A percentile compares a stretch with the other conserved stretches of the same genome.
These are phyloP conservation scores for Russula earlei DNA, from an alignment of 768 basidiomycete genomes.

Conservation along the genomic window DNA sequence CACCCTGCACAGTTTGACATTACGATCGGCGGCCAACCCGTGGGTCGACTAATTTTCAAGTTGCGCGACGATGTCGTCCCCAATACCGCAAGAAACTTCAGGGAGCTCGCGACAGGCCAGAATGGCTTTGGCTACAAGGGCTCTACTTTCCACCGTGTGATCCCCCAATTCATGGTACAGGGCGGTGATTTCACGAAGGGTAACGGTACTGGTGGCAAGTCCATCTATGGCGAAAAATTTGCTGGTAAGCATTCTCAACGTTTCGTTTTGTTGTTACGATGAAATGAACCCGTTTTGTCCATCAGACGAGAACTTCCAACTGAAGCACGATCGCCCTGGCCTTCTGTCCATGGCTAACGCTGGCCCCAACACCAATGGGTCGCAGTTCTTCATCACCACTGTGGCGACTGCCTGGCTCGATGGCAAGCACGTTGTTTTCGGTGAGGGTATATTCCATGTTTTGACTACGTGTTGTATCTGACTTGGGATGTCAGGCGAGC, in stretches of 20 bases:
- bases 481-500: conserved; percentile 38
- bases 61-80: conserved; percentile 76
- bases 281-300: conserved; percentile 1
- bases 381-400: conserved; percentile 86
- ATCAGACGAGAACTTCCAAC: conserved; percentile 75
- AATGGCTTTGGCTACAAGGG: conserved; percentile 68
- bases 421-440: conserved; percentile 80
- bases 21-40: conserved; percentile 30
- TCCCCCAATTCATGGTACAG: conserved; percentile 82
- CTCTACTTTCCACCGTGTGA: conserved; percentile 72
- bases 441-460: conserved; percentile 28
- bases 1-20: conserved; percentile 58
- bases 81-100: conserved; percentile 74
- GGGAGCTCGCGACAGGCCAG: conserved; percentile 73
- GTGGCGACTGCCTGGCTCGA: conserved; percentile 72
- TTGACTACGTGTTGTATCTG: neutral
- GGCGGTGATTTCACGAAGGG: conserved; percentile 74
- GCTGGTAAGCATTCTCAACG: conserved; percentile 34
- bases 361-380: conserved; percentile 77
- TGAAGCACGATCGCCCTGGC: conserved; percentile 63
- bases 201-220: conserved; percentile 71
- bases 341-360: conserved; percentile 77
- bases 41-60: conserved; percentile 70
- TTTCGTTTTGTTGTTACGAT: neutral
- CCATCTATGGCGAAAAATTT: conserved; percentile 66